Base-by-base conservation (phyloP, 169 alveolate genomes). In the Theileria luwenshuni region DNA sequence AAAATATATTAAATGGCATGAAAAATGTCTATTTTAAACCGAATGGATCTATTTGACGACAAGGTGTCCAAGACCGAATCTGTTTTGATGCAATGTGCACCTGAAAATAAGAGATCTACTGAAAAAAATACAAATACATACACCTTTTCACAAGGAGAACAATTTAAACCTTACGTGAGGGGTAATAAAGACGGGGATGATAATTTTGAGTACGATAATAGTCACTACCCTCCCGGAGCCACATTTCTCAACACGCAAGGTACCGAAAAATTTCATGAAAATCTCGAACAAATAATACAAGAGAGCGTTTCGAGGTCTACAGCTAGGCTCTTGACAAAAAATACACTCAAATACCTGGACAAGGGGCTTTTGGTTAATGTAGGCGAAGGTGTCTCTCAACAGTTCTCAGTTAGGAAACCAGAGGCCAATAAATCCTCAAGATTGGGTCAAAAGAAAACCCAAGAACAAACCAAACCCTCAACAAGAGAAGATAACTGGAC, bases 271-370 rank as follows among this genome's bases (percentile, higher is more conserved):
- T 56, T 8, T 56, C 65, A 13, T n/a, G 45, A 33, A 56, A 56
- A 56, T 25, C 30, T 56, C 45, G 65, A 56, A 25, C 32, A 56
- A 56, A 27, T 56, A 56, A 56, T 56, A 2, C 65, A 56, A 17
- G 65, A 56, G 38, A 56, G 65, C 15, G 65, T 56, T 21, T 56
- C 65, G 38, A 56, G 32, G 65, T 56, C 65, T 15, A 56, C 65
- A 56, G 65, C 65, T 3, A 15, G 65, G 13, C 65, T 56, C 30
- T 56, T 56, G 65, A 56, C 65, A 28, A 56, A 56, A 21, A 56
- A 56, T 21, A 21, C 65, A 1, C 65, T 56, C 1, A 56, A 56
- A 56, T 56, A 56, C 15, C 30, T 56, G 65, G 65, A 56, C 38
- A 56, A 56, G 21, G 65, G 32, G 23, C 38, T 56, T 23, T 15